These are phyloP conservation scores for Rhipidocladum racemiflorum DNA, from an alignment of 176 grass and related monocot species.

Conservation along the genomic window DNA sequence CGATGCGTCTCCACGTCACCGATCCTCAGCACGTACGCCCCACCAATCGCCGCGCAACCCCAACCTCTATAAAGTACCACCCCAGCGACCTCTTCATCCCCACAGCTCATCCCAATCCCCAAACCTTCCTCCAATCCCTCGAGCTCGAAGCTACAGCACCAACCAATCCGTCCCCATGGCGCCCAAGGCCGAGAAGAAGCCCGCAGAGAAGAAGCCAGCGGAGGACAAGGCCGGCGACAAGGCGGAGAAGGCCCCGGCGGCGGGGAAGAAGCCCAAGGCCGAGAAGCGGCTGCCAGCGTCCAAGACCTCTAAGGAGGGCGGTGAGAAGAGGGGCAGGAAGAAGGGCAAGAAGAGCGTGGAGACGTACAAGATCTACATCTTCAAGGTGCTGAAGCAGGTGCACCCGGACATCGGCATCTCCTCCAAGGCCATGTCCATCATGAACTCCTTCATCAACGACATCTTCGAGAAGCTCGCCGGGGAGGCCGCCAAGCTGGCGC, in stretches of 20 bases:
- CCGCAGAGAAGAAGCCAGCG: slow-evolving; percentile 48
- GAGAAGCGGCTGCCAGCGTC: slow-evolving; percentile 30
- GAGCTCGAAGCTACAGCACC: background rate
- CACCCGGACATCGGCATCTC: slow-evolving; percentile 90
- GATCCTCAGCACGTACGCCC: background rate
- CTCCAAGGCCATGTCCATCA: slow-evolving; percentile 92
- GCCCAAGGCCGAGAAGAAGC: slow-evolving; percentile 58
- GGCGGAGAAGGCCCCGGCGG: slow-evolving; percentile 28
- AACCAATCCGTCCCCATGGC: slow-evolving; percentile 12
- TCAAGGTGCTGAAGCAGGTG: slow-evolving; percentile 93
- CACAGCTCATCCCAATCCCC: too few relatives aligned
- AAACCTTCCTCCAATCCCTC: background rate
- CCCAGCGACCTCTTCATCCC: rapidly evolving
- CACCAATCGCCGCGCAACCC: background rate
- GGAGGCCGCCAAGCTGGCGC: slow-evolving; percentile 36
- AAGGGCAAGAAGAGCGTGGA: background rate
- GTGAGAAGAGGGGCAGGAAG: slow-evolving; percentile 23
- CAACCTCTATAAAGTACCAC: background rate
- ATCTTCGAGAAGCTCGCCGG: slow-evolving; percentile 81
- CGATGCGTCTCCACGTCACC: background rate
- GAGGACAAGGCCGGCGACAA: slow-evolving; percentile 34
- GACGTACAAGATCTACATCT: slow-evolving; percentile 89
- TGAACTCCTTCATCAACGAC: slow-evolving; percentile 96
- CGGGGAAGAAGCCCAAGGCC: slow-evolving; percentile 38
- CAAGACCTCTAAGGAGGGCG: slow-evolving; percentile 26